A percentile compares a stretch with the other conserved stretches of the same genome.
phyloP scores from a whole-genome alignment of 2,329 filamentous ascomycete species.

The Alternaria angustiovoidea region DNA sequence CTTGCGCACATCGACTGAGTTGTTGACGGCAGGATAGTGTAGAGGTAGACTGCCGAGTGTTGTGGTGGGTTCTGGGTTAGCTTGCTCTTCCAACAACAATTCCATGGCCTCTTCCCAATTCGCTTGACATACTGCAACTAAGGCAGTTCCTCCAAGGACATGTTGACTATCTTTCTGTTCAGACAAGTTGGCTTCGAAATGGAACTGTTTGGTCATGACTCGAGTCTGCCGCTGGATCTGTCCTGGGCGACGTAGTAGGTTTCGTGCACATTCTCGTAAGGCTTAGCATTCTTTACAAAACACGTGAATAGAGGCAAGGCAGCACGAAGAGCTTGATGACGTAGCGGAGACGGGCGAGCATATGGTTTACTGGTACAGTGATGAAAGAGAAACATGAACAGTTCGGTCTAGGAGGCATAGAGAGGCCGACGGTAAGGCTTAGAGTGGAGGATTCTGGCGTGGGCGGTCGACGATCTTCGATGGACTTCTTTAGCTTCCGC shows the following conservation, averaged over 20 bases:
- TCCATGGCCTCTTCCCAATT: background rate
- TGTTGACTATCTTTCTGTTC: background rate
- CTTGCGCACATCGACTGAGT: background rate
- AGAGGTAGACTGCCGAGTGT: slow-evolving; percentile 15
- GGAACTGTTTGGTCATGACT: too few relatives aligned
- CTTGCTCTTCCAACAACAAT: background rate
- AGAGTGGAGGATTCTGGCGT: slow-evolving; percentile 14
- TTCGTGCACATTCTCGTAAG: too few relatives aligned
- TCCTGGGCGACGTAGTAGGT: too few relatives aligned
- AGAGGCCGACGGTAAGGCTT: slow-evolving; percentile 20
- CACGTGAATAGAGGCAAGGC: too few relatives aligned
- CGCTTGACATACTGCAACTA: slow-evolving; percentile 16
- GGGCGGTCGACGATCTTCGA: slow-evolving; percentile 37
- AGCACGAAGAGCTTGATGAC: too few relatives aligned
- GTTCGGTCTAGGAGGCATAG: too few relatives aligned
- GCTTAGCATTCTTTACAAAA: too few relatives aligned
- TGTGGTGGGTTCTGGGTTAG: slow-evolving; percentile 2
- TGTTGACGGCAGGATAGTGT: slow-evolving; percentile 21
- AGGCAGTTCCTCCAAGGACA: slow-evolving; percentile 12
- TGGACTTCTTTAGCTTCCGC: slow-evolving; percentile 26
- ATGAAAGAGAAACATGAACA: background rate
- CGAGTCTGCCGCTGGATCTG: too few relatives aligned
- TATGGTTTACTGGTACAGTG: background rate
- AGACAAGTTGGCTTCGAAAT: background rate
- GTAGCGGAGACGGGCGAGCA: too few relatives aligned